Evolutionary conservation across 345 rosid genomes (phyloP).

Genomic region (Ceriops decandra): DNA sequence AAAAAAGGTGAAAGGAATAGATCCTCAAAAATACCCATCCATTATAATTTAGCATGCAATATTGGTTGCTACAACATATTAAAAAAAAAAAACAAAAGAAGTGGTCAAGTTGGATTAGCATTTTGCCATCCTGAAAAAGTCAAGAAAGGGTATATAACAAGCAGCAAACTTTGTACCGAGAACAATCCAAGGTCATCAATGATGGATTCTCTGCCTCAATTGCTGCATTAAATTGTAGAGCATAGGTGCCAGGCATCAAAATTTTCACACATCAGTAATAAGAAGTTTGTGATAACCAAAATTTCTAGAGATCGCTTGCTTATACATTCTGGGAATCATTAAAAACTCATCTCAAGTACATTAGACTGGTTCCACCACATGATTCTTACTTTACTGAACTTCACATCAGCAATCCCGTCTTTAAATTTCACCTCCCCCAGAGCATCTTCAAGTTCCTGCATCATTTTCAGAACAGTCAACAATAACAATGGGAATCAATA

Average conservation of each 20-base stretch:
- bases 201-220: neutral
- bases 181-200: neutral
- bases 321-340: no score
- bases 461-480: slow-evolving; percentile 20
- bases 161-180: neutral
- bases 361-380: neutral
- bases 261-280: neutral
- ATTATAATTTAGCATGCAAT: neutral
- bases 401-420: slow-evolving; percentile 88
- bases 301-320: neutral
- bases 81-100: no score
- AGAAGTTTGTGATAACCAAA: neutral
- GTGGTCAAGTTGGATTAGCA: neutral
- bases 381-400: slow-evolving; percentile 84
- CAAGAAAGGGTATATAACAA: neutral
- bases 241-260: neutral
- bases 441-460: slow-evolving; percentile 83
- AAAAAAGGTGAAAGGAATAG: neutral
- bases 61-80: no score
- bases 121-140: neutral
- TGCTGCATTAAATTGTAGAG: neutral
- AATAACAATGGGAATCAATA: slow-evolving; percentile 12
- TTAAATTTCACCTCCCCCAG: slow-evolving; percentile 76
- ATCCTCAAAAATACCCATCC: neutral
- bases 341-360: neutral